These are phyloP conservation scores for Davidsoniella eucalypti DNA, from an alignment of 2,329 filamentous ascomycete species.

Conservation along the genomic window DNA sequence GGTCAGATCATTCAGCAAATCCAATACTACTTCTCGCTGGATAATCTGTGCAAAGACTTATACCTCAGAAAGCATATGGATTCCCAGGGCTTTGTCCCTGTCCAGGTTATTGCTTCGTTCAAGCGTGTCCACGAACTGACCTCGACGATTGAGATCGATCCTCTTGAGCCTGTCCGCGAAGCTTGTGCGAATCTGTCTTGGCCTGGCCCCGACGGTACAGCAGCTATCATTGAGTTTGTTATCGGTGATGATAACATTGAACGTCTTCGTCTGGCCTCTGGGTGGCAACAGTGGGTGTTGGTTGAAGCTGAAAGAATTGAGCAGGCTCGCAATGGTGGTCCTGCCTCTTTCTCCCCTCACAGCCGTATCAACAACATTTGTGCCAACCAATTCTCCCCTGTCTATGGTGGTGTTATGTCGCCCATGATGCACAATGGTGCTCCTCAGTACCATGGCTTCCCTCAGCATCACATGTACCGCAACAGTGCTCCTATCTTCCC, in stretches of 20 bases:
- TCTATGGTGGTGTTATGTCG: conserved; percentile 4
- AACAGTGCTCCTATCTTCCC: conserved; percentile 14
- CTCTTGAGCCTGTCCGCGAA: conserved; percentile 18
- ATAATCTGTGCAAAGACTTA: conserved; percentile 87
- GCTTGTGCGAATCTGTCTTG: conserved; percentile 46
- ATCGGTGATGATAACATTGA: conserved; percentile 62
- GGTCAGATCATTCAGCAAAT: conserved; percentile 33
- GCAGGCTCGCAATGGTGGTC: conserved; percentile 57
- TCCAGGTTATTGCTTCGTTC: conserved; percentile 70
- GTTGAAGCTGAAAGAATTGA: conserved; percentile 54
- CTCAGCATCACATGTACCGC: conserved; percentile 19
- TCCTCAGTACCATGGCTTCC: conserved; percentile 13
- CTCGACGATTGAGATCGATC: conserved; percentile 8
- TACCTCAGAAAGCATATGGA: conserved; percentile 88
- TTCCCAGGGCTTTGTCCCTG: conserved; percentile 74
- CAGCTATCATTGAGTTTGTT: conserved; percentile 66
- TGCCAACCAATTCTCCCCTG: conserved; percentile 13
- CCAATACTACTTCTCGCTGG: conserved; percentile 93
- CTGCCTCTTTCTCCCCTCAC: conserved; percentile 23
- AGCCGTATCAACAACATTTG: conserved; percentile 14
- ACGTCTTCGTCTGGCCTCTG: conserved; percentile 55
- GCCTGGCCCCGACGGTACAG: conserved; percentile 36
- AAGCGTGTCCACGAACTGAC: conserved; percentile 61
- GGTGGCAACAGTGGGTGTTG: conserved; percentile 69
- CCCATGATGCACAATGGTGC: conserved; percentile 5